phyloP scores from a whole-genome alignment of 345 rosid genomes.

The Populus davidiana region DNA sequence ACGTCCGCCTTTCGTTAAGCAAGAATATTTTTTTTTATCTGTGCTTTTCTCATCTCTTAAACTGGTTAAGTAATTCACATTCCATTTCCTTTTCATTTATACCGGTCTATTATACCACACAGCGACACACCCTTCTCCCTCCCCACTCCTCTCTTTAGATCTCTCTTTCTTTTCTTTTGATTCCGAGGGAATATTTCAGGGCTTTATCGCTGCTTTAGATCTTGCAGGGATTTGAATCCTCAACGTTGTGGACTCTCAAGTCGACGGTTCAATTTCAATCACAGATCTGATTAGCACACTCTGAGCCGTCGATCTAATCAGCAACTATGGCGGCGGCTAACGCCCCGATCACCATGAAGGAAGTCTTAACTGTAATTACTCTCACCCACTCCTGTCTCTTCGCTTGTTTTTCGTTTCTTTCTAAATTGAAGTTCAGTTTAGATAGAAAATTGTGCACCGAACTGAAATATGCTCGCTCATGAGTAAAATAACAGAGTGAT shows the following conservation, averaged over 20 bases:
- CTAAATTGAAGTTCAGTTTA: neutral
- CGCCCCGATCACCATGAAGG: constrained; percentile 94
- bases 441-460: neutral
- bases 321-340: constrained; percentile 80
- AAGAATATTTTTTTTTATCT: neutral
- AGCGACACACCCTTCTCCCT: neutral
- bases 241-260: neutral
- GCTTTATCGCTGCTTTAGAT: constrained; percentile 18
- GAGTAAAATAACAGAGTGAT: neutral
- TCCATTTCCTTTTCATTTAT: neutral
- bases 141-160: neutral
- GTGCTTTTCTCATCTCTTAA: neutral
- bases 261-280: constrained; percentile 13
- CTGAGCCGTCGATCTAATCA: constrained; percentile 37
- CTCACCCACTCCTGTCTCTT: neutral
- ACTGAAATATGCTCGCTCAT: neutral
- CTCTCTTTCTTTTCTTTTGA: neutral
- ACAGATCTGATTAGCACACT: constrained; percentile 40
- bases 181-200: neutral
- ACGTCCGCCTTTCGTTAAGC: neutral
- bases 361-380: constrained; percentile 61
- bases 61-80: neutral
- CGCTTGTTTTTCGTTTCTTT: neutral
- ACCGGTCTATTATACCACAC: too few species aligned
- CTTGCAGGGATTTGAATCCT: constrained; percentile 19